These are phyloP conservation scores for Aspergillus intermedius DNA, from an alignment of 2,329 filamentous ascomycete genomes.

Conservation along the genomic window DNA sequence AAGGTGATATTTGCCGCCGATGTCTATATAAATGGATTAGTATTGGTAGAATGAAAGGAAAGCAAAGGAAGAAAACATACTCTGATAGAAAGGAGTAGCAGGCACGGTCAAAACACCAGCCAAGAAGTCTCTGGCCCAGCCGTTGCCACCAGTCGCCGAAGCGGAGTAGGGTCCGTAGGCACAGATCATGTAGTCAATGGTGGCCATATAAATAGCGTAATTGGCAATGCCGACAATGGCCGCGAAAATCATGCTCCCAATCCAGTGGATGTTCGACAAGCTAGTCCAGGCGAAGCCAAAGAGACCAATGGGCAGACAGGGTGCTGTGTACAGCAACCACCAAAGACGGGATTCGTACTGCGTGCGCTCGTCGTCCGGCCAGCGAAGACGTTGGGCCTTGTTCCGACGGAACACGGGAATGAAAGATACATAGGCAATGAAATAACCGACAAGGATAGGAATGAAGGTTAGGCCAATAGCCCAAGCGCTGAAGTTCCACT, in stretches of 20 bases:
- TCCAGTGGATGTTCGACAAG: slow-evolving; percentile 54
- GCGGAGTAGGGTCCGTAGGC: slow-evolving; percentile 61
- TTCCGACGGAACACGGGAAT: slow-evolving; percentile 50
- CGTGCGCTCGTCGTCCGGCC: slow-evolving; percentile 47
- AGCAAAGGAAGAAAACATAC: slow-evolving; percentile 20
- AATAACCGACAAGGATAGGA: slow-evolving; percentile 52
- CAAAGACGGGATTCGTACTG: slow-evolving; percentile 61
- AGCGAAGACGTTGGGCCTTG: slow-evolving; percentile 38
- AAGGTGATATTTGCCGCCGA: slow-evolving; percentile 49
- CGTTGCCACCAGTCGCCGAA: slow-evolving; percentile 61
- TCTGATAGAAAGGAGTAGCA: slow-evolving; percentile 46
- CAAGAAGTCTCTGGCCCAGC: slow-evolving; percentile 59
- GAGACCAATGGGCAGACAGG: slow-evolving; percentile 54
- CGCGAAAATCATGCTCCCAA: slow-evolving; percentile 55
- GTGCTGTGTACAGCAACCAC: slow-evolving; percentile 55
- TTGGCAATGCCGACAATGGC: slow-evolving; percentile 59
- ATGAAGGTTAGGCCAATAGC: slow-evolving; percentile 49
- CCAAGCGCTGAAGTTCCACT: slow-evolving; percentile 52
- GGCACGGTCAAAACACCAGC: slow-evolving; percentile 59
- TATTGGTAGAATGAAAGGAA: background rate
- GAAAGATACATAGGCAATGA: slow-evolving; percentile 54
- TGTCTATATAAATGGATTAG: slow-evolving; percentile 34
- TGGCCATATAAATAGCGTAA: slow-evolving; percentile 58
- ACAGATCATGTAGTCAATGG: slow-evolving; percentile 62
- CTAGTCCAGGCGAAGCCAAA: slow-evolving; percentile 58